Conservation (phyloP, 1,139 yeast genomes). For the Scheffersomyces cryptocercus region DNA sequence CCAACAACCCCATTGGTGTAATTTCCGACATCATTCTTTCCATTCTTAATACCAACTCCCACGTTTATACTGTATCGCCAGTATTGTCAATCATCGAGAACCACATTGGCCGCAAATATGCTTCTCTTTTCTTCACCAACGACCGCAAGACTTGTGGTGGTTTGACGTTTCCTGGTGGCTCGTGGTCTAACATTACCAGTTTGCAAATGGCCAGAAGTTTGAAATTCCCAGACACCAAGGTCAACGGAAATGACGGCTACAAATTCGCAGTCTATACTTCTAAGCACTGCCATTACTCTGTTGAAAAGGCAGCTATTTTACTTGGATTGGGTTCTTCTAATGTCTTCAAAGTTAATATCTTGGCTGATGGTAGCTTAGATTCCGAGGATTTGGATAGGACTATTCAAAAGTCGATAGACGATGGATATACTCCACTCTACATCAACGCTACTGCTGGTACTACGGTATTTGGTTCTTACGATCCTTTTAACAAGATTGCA, state of each 20-base stretch:
- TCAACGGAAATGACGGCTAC: slow-evolving; percentile 52
- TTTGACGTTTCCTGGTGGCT: slow-evolving; percentile 83
- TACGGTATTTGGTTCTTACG: slow-evolving; percentile 85
- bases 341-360: slow-evolving; percentile 65
- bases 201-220: slow-evolving; percentile 75
- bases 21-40: slow-evolving; percentile 71
- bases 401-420: slow-evolving; percentile 42
- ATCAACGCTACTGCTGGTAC: slow-evolving; percentile 88
- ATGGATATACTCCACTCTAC: slow-evolving; percentile 73
- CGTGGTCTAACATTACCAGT: slow-evolving; percentile 82
- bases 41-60: slow-evolving; percentile 78
- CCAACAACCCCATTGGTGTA: slow-evolving; percentile 83
- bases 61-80: slow-evolving; percentile 85
- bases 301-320: slow-evolving; percentile 79
- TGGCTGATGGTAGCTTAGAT: slow-evolving; percentile 56
- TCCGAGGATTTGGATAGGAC: slow-evolving; percentile 44
- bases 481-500: slow-evolving; percentile 60
- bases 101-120: slow-evolving; percentile 67
- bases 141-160: slow-evolving; percentile 66
- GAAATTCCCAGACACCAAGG: slow-evolving; percentile 69
- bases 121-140: slow-evolving; percentile 56
- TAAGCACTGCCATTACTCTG: slow-evolving; percentile 76
- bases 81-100: slow-evolving; percentile 76
- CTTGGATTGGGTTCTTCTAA: slow-evolving; percentile 68
- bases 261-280: slow-evolving; percentile 74